phyloP scores from a whole-genome alignment of 768 basidiomycete species.

The Russula abietina region DNA sequence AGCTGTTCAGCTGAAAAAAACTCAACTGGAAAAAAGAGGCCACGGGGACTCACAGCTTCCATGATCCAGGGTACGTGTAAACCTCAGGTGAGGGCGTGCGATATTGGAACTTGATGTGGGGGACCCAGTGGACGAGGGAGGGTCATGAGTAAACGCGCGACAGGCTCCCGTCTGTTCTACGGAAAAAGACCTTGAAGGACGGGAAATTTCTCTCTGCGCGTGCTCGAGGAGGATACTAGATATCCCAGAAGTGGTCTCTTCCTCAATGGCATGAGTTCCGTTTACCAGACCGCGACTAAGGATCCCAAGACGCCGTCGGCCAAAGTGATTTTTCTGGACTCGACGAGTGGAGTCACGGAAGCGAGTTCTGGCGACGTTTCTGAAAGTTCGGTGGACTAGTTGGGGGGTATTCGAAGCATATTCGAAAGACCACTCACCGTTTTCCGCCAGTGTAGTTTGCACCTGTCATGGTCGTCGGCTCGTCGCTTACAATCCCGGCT shows the following conservation, averaged over 20 bases:
- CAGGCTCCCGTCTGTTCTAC: not conserved
- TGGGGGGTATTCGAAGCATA: not conserved
- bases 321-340: slow-evolving; percentile 23
- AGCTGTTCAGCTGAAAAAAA: not conserved
- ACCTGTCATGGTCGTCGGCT: slow-evolving; percentile 18
- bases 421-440: slow-evolving; percentile 1
- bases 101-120: not conserved
- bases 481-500: too few relatives aligned
- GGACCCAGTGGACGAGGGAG: not conserved
- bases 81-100: not conserved
- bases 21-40: not conserved
- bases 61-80: not conserved
- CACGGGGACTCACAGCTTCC: slow-evolving; percentile 3
- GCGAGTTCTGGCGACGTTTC: slow-evolving; percentile 22
- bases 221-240: slow-evolving; percentile 12
- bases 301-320: slow-evolving; percentile 21
- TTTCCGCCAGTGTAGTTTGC: slow-evolving; percentile 25
- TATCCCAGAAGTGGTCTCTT: not conserved
- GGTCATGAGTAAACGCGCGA: not conserved
- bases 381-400: not conserved
- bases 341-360: slow-evolving; percentile 21
- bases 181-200: not conserved
- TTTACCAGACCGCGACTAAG: slow-evolving; percentile 16
- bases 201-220: slow-evolving; percentile 11
- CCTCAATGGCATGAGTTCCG: not conserved